Base-by-base conservation (phyloP, 2,329 filamentous ascomycete species). In the Fusarium cicatricum region DNA sequence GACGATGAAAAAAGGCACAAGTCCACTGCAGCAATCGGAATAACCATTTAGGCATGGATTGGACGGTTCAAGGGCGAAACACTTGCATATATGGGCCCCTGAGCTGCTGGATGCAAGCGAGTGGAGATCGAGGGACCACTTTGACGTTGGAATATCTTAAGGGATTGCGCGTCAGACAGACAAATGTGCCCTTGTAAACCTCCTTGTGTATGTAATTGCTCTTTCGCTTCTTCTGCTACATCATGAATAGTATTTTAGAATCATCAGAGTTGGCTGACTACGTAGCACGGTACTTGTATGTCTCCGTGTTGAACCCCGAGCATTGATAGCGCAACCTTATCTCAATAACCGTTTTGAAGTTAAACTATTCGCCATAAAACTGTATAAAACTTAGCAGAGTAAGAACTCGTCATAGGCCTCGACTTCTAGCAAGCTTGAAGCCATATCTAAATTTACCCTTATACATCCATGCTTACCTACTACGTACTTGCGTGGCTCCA, bases 31-130 rank as follows among this genome's bases (percentile, higher is more conserved):
- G 17, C 12, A 17, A 23, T 39, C 26, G n/a, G n/a, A 23, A 19
- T 46, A 11, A 38, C 51, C 10, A 11, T 40, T 55, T 55, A 21
- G 51, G 54, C 37, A 55, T 55, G 15, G 39, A 17, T 34, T 15
- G n/a, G n/a, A n/a, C n/a, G n/a, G n/a, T n/a, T n/a, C n/a, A 15
- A 26, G 37, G 34, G 26, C 34, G 12, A 38, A 15, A 44, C 28
- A 23, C 33, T 51, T 37, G 7, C 5, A 26, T 19, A 19, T 11
- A 21, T 4, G 7, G 21, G 7, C 41, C 41, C 42, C 42, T 52
- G 23, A 23, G 12, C n/a, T 51, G 23, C 15, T 23, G 23, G 26
- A 11, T 4, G 21, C 7, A 21, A 32, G 8, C 4, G 4, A 16
- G 34, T 46, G 34, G 41, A 52, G 41, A 39, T 23, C 26, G 14